Percentiles rank a stretch among this genome's conserved stretches.
Evolutionary conservation across 768 basidiomycete genomes (phyloP).

Genomic region (Tylopilus sp.): DNA sequence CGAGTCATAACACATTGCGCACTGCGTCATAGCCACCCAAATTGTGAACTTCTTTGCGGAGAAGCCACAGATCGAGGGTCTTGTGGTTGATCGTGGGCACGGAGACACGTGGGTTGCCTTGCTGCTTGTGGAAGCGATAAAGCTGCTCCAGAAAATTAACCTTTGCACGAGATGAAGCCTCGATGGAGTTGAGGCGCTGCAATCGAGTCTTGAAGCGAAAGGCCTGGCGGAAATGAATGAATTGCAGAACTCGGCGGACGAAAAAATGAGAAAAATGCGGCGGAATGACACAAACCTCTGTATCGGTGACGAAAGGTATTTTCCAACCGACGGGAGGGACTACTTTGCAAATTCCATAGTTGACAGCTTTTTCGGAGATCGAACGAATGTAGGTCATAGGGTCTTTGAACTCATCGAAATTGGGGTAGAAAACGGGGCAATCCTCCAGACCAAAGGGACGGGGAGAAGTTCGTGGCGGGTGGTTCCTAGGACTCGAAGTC

Average conservation of each 20-base stretch:
- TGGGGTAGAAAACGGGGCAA: conserved; percentile 88
- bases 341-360: conserved; percentile 93
- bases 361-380: conserved; percentile 65
- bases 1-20: conserved; percentile 29
- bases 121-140: conserved; percentile 94
- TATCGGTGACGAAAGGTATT: conserved; percentile 94
- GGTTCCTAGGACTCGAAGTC: conserved; percentile 52
- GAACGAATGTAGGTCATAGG: conserved; percentile 91
- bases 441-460: conserved; percentile 86
- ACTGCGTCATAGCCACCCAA: conserved; percentile 87
- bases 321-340: conserved; percentile 91
- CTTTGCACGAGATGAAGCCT: conserved; percentile 94
- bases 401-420: conserved; percentile 87
- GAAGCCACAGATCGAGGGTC: conserved; percentile 87
- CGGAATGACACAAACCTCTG: conserved; percentile 61
- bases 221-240: conserved; percentile 40
- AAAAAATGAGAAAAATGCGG: conserved; percentile 26
- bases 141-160: conserved; percentile 97
- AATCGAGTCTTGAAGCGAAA: conserved; percentile 96
- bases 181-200: conserved; percentile 93
- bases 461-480: conserved; percentile 35
- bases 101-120: conserved; percentile 85
- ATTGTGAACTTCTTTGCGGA: conserved; percentile 88
- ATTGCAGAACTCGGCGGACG: conserved; percentile 17
- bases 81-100: conserved; percentile 94